These are phyloP conservation scores for Trichoderma asperellum DNA, from an alignment of 2,329 filamentous ascomycete species.

Conservation along the genomic window DNA sequence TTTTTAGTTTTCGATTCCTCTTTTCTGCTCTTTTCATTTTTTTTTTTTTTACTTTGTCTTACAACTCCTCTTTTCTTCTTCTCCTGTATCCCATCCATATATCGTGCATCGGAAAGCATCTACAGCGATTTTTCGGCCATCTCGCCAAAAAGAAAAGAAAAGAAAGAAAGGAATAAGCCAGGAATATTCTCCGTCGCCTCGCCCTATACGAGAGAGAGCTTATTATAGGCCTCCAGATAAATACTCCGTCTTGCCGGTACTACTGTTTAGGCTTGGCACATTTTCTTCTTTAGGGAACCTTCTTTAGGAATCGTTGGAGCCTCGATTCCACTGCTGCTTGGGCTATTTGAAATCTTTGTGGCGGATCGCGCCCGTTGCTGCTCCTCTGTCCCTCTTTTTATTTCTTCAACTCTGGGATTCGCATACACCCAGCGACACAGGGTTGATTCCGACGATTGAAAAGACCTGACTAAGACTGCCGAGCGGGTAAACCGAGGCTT, in stretches of 20 bases:
- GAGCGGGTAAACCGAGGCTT: slow-evolving; percentile 12
- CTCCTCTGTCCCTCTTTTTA: background rate
- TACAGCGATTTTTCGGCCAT: background rate
- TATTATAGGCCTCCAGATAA: background rate
- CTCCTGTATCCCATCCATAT: no score
- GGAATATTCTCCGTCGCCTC: background rate
- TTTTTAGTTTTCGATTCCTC: no score
- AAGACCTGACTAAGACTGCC: background rate
- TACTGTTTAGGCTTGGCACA: background rate
- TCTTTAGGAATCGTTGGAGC: background rate
- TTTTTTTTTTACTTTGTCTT: no score
- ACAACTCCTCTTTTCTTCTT: no score
- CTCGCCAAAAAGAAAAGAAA: background rate
- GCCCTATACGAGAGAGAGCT: background rate
- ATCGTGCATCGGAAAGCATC: no score
- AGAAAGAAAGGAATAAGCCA: background rate
- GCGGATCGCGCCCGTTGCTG: background rate
- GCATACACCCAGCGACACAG: background rate
- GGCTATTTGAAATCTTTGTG: background rate
- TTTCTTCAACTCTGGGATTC: background rate
- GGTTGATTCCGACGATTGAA: background rate
- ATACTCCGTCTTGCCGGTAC: background rate
- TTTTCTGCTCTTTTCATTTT: no score
- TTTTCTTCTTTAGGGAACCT: background rate
- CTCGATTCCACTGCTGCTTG: background rate